A percentile compares a stretch with the other conserved stretches of the same genome.
phyloP scores from a whole-genome alignment of 768 basidiomycete genomes.

The Leccinum longicurvipes region DNA sequence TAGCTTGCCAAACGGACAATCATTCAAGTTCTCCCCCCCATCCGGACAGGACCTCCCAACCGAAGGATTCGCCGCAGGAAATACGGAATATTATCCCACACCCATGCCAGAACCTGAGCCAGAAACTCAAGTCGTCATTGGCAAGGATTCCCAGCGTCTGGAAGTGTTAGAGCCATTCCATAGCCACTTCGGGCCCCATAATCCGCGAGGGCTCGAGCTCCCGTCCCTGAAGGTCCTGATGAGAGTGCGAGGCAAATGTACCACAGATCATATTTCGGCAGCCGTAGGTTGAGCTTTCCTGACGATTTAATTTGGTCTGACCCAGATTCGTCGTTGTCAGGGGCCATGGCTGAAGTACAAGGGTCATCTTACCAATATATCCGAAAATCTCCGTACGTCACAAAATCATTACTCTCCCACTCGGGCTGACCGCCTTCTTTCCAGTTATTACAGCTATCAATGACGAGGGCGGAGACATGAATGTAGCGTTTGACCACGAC shows the following conservation, averaged over 20 bases:
- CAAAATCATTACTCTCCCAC: not conserved
- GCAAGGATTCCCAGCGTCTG: conserved; percentile 74
- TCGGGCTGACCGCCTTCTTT: conserved; percentile 5
- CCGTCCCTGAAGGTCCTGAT: conserved; percentile 81
- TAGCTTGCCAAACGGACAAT: conserved; percentile 61
- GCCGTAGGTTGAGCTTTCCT: conserved; percentile 53
- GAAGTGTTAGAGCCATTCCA: conserved; percentile 84
- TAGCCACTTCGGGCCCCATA: conserved; percentile 61
- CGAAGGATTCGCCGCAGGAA: conserved; percentile 75
- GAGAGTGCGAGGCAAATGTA: conserved; percentile 96
- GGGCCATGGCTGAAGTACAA: conserved; percentile 99
- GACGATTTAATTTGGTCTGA: not conserved
- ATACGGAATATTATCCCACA: conserved; percentile 71
- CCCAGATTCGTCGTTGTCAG: conserved; percentile 34
- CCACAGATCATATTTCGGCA: conserved; percentile 97
- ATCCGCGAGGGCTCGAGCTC: conserved; percentile 64
- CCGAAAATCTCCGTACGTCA: conserved; percentile 84
- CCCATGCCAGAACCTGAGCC: conserved; percentile 73
- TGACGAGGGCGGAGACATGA: conserved; percentile 92
- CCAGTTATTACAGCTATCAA: conserved; percentile 92
- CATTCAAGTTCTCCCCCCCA: conserved; percentile 85
- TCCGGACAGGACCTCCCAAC: conserved; percentile 80
- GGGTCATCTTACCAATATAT: conserved; percentile 93
- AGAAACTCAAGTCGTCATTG: conserved; percentile 74
- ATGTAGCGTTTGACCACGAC: conserved; percentile 82